A percentile compares a stretch with the other conserved stretches of the same genome.
Evolutionary conservation across 2,329 filamentous ascomycete genomes (phyloP).

Genomic region (Lojkania enalia): DNA sequence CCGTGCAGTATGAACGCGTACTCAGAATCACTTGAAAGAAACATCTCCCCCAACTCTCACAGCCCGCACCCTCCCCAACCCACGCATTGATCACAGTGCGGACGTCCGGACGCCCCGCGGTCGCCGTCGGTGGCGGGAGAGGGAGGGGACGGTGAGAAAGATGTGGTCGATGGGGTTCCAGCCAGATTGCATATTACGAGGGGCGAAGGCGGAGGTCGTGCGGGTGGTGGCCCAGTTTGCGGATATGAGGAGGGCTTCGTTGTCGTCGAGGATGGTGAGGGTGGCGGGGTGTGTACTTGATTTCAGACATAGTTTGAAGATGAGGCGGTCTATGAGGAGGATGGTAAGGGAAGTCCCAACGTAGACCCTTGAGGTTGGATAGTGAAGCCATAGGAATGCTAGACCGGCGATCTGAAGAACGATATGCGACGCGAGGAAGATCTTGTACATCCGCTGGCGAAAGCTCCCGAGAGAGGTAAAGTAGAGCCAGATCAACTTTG

Average conservation of each 20-base stretch:
- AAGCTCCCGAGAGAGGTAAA: constrained; percentile 64
- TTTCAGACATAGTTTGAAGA: constrained; percentile 61
- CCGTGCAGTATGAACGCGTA: too few relatives aligned
- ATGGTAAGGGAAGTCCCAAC: constrained; percentile 58
- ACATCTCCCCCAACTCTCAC: too few relatives aligned
- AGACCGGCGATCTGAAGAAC: constrained; percentile 60
- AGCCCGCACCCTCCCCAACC: too few relatives aligned
- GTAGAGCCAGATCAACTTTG: too few relatives aligned
- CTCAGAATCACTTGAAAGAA: too few relatives aligned
- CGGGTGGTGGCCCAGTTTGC: constrained; percentile 45
- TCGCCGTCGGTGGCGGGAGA: constrained; percentile 58
- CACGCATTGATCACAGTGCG: constrained; percentile 47
- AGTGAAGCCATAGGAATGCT: constrained; percentile 63
- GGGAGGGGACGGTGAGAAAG: constrained; percentile 62
- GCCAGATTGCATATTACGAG: constrained; percentile 50
- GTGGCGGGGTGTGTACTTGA: constrained; percentile 54
- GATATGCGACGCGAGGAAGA: constrained; percentile 64
- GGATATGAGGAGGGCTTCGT: constrained; percentile 57
- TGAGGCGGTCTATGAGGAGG: constrained; percentile 60
- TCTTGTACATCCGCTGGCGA: constrained; percentile 63
- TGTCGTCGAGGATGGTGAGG: constrained; percentile 59
- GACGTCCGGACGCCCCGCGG: constrained; percentile 60
- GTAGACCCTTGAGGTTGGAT: constrained; percentile 56
- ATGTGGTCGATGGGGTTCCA: constrained; percentile 67
- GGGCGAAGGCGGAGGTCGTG: constrained; percentile 18